Evolutionary conservation across 805 yeast genomes (phyloP).

Genomic region (Ogataea ramenticola): DNA sequence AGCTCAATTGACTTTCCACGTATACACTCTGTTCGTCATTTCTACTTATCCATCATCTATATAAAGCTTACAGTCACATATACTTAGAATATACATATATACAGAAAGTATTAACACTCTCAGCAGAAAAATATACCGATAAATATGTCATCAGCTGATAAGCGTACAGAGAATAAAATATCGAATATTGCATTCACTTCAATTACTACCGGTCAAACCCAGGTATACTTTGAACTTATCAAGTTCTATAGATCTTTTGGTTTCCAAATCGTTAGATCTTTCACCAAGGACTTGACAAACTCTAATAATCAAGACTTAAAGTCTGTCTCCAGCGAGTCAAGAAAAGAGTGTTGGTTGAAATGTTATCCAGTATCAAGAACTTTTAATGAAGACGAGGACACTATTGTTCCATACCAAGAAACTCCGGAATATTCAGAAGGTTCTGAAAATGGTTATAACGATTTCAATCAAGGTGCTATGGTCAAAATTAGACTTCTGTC

Average conservation of each 20-base stretch:
- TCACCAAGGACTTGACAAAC: constrained; percentile 41
- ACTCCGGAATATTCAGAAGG: constrained; percentile 16
- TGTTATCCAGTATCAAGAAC: constrained; percentile 42
- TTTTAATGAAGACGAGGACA: constrained; percentile 7
- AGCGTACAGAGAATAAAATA: not conserved
- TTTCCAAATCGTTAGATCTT: constrained; percentile 52
- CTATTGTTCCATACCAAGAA: constrained; percentile 30
- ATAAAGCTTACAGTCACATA: no score
- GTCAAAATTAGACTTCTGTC: constrained; percentile 38
- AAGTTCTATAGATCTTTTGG: constrained; percentile 58
- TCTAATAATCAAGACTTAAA: constrained; percentile 23
- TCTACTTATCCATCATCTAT: no score
- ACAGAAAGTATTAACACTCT: no score
- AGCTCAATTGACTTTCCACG: no score
- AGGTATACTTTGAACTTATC: constrained; percentile 38
- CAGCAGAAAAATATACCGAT: not conserved
- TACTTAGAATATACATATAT: no score
- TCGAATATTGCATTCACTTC: constrained; percentile 46
- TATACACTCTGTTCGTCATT: no score
- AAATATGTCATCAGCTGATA: not conserved
- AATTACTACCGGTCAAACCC: constrained; percentile 46
- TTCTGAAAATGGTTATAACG: constrained; percentile 3
- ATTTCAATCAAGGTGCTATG: constrained; percentile 33
- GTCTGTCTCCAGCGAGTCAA: constrained; percentile 61
- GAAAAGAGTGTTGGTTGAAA: constrained; percentile 68